phyloP scores from a whole-genome alignment of 139 green algal genomes.

The Auxenochlorella pyrenoidosa region DNA sequence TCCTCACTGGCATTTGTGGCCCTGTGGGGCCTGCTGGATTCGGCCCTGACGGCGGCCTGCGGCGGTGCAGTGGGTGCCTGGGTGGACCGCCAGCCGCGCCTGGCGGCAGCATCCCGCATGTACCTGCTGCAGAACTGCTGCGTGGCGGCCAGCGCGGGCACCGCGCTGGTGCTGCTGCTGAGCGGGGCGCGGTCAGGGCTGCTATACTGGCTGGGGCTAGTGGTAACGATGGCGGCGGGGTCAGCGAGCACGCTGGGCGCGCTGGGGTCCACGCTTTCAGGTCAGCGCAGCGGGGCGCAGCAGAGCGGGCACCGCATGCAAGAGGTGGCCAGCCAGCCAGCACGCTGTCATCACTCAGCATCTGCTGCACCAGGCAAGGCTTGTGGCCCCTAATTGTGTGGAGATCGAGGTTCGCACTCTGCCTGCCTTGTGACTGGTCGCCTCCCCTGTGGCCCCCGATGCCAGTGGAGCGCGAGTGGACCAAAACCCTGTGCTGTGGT shows the following conservation, averaged over 20 bases:
- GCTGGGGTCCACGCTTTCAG: conserved; percentile 59
- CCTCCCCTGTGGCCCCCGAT: background rate
- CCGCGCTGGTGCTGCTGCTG: conserved; percentile 51
- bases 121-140: conserved; percentile 72
- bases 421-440: too few relatives aligned
- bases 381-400: too few relatives aligned
- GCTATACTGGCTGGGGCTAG: conserved; percentile 56
- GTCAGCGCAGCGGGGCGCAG: background rate
- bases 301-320: background rate
- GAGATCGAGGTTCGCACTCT: too few relatives aligned
- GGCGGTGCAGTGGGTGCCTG: conserved; percentile 52
- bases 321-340: background rate
- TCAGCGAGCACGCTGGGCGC: conserved; percentile 62
- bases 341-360: background rate
- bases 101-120: conserved; percentile 51
- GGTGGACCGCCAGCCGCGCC: conserved; percentile 49
- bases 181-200: background rate
- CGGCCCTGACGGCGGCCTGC: conserved; percentile 41
- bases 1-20: conserved; percentile 62
- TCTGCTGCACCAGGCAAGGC: background rate
- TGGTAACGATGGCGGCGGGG: conserved; percentile 49
- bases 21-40: conserved; percentile 71
- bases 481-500: conserved; percentile 53
- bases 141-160: conserved; percentile 56
- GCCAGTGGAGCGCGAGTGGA: conserved; percentile 71